Conservation (phyloP, 2,329 filamentous ascomycete genomes). For the Stromatinia cepivora region DNA sequence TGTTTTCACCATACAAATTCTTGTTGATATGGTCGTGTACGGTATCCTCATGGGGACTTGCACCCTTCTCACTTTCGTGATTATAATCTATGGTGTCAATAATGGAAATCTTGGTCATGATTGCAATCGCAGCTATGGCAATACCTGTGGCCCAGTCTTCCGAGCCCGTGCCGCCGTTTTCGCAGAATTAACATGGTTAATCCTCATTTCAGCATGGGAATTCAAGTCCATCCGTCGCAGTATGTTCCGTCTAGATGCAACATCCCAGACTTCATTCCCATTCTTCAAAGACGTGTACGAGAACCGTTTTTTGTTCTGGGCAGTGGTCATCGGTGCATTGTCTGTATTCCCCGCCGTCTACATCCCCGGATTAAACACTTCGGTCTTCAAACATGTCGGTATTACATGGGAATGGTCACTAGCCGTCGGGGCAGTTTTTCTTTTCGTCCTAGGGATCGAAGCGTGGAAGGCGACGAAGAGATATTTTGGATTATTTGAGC, state of each 20-base stretch:
- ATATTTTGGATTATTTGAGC: slow-evolving; percentile 19
- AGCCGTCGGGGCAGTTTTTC: slow-evolving; percentile 57
- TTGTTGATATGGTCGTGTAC: slow-evolving; percentile 78
- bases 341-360: slow-evolving; percentile 63
- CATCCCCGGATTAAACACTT: slow-evolving; percentile 65
- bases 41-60: slow-evolving; percentile 75
- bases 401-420: slow-evolving; percentile 72
- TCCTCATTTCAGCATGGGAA: slow-evolving; percentile 76
- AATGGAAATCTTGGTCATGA: slow-evolving; percentile 53
- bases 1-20: slow-evolving; percentile 78
- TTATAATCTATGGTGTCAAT: slow-evolving; percentile 65
- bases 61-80: slow-evolving; percentile 61
- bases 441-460: slow-evolving; percentile 67
- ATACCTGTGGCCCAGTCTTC: slow-evolving; percentile 63
- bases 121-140: slow-evolving; percentile 60
- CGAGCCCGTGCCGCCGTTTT: slow-evolving; percentile 72
- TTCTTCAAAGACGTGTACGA: slow-evolving; percentile 68
- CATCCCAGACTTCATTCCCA: slow-evolving; percentile 58
- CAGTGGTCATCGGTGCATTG: slow-evolving; percentile 57
- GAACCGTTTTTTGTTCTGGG: slow-evolving; percentile 71
- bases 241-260: slow-evolving; percentile 73
- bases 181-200: slow-evolving; percentile 73
- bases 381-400: slow-evolving; percentile 64
- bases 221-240: slow-evolving; percentile 71
- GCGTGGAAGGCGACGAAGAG: slow-evolving; percentile 68